These are phyloP conservation scores for Penicillium malachiteum DNA, from an alignment of 495 filamentous ascomycete species.

Conservation along the genomic window DNA sequence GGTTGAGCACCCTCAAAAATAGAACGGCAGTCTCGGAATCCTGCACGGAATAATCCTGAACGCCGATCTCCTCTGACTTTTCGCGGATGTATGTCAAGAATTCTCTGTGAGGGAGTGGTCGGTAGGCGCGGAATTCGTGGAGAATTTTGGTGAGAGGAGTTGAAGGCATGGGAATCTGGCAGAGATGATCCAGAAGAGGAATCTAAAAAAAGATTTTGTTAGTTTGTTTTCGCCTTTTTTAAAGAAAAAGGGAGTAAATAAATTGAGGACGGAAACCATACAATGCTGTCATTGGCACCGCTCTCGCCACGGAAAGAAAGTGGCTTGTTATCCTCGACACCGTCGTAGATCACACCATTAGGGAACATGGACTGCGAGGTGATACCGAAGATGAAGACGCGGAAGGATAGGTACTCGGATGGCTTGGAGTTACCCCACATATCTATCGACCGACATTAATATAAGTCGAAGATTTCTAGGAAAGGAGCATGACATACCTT, in stretches of 20 bases:
- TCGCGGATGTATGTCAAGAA: constrained; percentile 72
- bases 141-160: constrained; percentile 84
- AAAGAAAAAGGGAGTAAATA: neutral
- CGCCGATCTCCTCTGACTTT: constrained; percentile 51
- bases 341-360: constrained; percentile 82
- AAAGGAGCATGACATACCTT: constrained; percentile 48
- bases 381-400: constrained; percentile 94
- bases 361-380: constrained; percentile 90
- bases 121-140: constrained; percentile 79
- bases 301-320: constrained; percentile 80
- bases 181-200: constrained; percentile 80
- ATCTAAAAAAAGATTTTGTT: constrained; percentile 50
- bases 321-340: constrained; percentile 65
- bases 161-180: constrained; percentile 74
- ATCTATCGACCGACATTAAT: constrained; percentile 37
- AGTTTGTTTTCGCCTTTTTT: neutral
- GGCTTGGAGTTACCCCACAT: constrained; percentile 89
- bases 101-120: constrained; percentile 78
- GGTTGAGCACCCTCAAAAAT: constrained; percentile 72
- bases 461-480: neutral
- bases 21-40: constrained; percentile 53
- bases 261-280: constrained; percentile 23
- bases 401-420: constrained; percentile 73
- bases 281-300: constrained; percentile 85
- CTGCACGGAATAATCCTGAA: constrained; percentile 62